Conservation (phyloP, 2,329 filamentous ascomycete genomes). For the Lachnellula subtilissima region DNA sequence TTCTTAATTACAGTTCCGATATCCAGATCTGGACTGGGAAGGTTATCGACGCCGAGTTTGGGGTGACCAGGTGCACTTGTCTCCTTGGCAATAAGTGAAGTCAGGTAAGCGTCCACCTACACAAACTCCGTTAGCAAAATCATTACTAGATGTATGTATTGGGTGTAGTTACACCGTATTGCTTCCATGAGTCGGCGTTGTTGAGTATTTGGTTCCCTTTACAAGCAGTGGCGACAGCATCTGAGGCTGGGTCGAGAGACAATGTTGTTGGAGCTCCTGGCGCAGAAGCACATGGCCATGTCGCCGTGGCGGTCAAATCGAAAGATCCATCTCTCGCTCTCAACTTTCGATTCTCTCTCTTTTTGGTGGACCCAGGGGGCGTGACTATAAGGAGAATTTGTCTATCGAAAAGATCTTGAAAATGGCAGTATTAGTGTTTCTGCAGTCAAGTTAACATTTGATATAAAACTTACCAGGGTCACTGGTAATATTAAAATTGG, state of each 20-base stretch:
- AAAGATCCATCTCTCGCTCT: neutral
- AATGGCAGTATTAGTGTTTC: neutral
- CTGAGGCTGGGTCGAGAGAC: neutral
- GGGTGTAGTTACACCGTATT: neutral
- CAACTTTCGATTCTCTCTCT: neutral
- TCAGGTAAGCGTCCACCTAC: neutral
- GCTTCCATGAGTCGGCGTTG: neutral
- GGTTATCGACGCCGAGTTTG: neutral
- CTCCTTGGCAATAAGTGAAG: neutral
- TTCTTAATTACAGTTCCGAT: neutral
- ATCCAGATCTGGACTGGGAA: neutral
- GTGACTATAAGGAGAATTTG: neutral
- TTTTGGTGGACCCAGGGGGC: neutral
- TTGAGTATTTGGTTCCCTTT: neutral
- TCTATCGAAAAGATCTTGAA: neutral
- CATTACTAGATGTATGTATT: neutral
- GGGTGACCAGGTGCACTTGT: neutral
- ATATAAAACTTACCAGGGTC: neutral
- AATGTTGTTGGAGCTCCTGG: neutral
- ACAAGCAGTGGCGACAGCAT: neutral
- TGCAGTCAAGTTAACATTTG: neutral
- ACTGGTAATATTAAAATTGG: neutral
- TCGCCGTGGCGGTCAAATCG: neutral
- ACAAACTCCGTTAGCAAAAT: neutral
- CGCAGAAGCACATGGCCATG: neutral